Evolutionary conservation across 495 filamentous ascomycete genomes (phyloP), one percentile per base, ranked within the genome.

Genomic region (Podospora sp.): DNA sequence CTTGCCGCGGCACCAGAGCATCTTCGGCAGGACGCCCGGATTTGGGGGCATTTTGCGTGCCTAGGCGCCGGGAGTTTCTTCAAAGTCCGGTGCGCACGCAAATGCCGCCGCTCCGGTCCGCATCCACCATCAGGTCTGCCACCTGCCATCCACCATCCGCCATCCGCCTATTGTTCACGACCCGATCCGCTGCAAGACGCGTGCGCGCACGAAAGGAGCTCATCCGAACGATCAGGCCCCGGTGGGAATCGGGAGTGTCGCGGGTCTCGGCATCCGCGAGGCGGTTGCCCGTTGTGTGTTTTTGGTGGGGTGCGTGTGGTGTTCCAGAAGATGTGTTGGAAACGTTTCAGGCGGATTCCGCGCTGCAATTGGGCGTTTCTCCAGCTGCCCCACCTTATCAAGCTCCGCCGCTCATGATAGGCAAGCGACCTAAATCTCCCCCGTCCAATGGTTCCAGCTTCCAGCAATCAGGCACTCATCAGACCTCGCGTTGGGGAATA

Each of bases 301-400:
- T 18, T 49, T 20, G 20, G 51, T 65, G 21, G 52, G n/a, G n/a
- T n/a, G n/a, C n/a, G n/a, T n/a, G n/a, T n/a, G n/a, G 62, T 22
- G 68, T 70, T 68, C 68, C 68, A 70, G 61, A 61, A 65, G 65
- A 36, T 68, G 65, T 65, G 60, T 70, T 67, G 61, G 55, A 56
- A 58, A 56, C 51, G 68, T 70, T 70, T 70, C 69, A 71, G 68
- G 40, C 58, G 7, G 2, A 7, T 33, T 21, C 58, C 40, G 2
- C 5, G 29, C 29, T 33, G 29, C 29, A 33, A 8, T 33, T 33
- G 29, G 29, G 8, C 8, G 29, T 33, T 8, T n/a, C n/a, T n/a
- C 29, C 29, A 33, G 29, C 8, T 4, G 29, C 29, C 29, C 29
- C 29, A 33, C 29, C 29, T 33, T 8, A 14, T 6, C 12, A 2